These are phyloP conservation scores for Pecoramyces ruminantium DNA, from an alignment of 192 early-diverging fungal species.

Conservation along the genomic window DNA sequence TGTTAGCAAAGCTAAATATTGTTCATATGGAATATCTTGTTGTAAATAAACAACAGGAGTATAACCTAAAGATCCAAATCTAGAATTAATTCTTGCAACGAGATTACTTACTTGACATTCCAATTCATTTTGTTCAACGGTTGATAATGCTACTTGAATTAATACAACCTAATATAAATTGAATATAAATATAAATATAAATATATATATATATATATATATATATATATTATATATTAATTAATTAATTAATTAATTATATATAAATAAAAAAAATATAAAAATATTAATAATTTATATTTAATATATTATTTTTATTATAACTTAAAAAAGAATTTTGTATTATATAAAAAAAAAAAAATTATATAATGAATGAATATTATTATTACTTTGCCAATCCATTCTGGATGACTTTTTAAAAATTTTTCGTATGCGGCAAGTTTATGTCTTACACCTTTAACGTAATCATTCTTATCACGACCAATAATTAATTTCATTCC, in stretches of 20 bases:
- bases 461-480: conserved; percentile 34
- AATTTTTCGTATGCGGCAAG: conserved; percentile 32
- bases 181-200: no score
- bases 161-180: conserved; percentile 46
- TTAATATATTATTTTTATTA: no score
- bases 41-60: conserved; percentile 66
- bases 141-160: conserved; percentile 86
- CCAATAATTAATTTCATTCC: conserved; percentile 30
- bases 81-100: conserved; percentile 80
- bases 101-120: conserved; percentile 76
- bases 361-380: no score
- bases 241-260: no score
- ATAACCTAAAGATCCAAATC: conserved; percentile 78
- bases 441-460: conserved; percentile 37
- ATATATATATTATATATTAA: no score
- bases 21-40: conserved; percentile 30
- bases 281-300: no score
- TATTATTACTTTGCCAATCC: no score
- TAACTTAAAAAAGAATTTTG: no score
- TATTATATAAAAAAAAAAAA: no score
- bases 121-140: conserved; percentile 76
- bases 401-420: conserved; percentile 22
- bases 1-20: conserved; percentile 29
- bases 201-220: no score
- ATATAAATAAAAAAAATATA: no score